Percentiles rank a stretch among this genome's conserved stretches.
Evolutionary conservation across 2,329 filamentous ascomycete genomes (phyloP).

Genomic region (Alternaria sp.): DNA sequence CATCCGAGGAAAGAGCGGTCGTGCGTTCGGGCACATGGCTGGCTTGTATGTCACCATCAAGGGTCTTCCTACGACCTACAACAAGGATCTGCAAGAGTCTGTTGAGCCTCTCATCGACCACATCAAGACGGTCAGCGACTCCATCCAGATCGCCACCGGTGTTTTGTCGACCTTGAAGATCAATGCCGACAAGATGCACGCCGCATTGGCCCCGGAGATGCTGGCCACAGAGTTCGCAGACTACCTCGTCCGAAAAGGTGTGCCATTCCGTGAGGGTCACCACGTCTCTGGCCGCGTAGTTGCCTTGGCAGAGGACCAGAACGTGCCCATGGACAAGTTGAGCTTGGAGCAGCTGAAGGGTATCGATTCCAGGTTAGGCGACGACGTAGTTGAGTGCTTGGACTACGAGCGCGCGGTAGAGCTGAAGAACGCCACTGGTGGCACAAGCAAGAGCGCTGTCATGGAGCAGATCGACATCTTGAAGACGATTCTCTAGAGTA

Average conservation of each 20-base stretch:
- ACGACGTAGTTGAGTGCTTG: slow-evolving; percentile 74
- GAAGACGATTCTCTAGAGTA: slow-evolving; percentile 49
- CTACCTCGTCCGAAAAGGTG: slow-evolving; percentile 68
- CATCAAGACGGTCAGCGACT: slow-evolving; percentile 81
- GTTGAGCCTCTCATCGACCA: slow-evolving; percentile 86
- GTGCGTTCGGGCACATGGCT: slow-evolving; percentile 80
- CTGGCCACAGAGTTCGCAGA: slow-evolving; percentile 75
- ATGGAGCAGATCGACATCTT: slow-evolving; percentile 66
- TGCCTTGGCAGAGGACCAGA: slow-evolving; percentile 71
- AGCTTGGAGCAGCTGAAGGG: slow-evolving; percentile 69
- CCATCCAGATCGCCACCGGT: slow-evolving; percentile 81
- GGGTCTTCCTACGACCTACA: slow-evolving; percentile 81
- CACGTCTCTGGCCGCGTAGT: slow-evolving; percentile 78
- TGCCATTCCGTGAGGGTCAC: slow-evolving; percentile 81
- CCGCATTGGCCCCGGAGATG: slow-evolving; percentile 82
- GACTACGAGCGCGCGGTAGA: slow-evolving; percentile 86
- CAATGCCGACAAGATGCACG: slow-evolving; percentile 76
- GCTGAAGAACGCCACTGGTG: slow-evolving; percentile 75
- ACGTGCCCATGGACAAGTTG: slow-evolving; percentile 73
- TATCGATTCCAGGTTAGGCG: slow-evolving; percentile 72
- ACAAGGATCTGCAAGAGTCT: slow-evolving; percentile 90
- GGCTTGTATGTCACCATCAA: slow-evolving; percentile 79
- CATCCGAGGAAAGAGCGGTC: slow-evolving; percentile 77
- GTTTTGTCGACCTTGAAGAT: slow-evolving; percentile 76
- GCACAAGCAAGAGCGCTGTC: slow-evolving; percentile 74